Base-by-base conservation (phyloP, 2,329 filamentous ascomycete genomes). In the Penicillium sp. region DNA sequence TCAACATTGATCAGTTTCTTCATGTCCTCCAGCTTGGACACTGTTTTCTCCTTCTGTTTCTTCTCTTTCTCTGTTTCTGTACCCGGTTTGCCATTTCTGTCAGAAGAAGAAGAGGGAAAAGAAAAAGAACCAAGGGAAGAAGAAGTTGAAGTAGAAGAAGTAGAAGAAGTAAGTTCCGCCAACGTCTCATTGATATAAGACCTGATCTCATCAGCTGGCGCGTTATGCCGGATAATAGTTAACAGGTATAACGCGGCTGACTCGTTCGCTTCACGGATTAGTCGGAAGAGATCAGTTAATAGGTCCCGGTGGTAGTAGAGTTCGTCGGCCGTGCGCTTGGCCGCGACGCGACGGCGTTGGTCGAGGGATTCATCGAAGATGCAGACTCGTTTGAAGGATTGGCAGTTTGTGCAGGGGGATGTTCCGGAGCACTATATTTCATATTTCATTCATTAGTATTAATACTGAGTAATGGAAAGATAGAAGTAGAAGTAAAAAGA, bases 291-390 rank as follows among this genome's bases (percentile, higher is more conserved):
- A 40, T 70, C 67, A 29, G 70, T 64, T 1, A 72, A 56, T 44
- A 72, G 61, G 47, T 71, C 65, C 7, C 67, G 70, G 46, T 71
- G 68, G 41, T 72, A 69, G 40, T 60, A 61, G 13, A 73, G 60
- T 52, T 73, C 70, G 41, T 72, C 67, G 2, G 70, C 62, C 3
- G 70, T 72, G 8, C 69, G 61, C 50, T 72, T 74, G 9, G 67
- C 67, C 0, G 66, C 68, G 14, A 72, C 67, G 14, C 71, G 66
- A 3, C 70, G 67, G 10, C 71, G 65, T 8, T 80, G 80, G 47
- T 84, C 78, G 29, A 79, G 75, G 1, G 79, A 80, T 62, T 81
- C 78, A 61, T 86, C 83, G 62, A 84, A 78, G 25, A 84, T 75
- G 3, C 71, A 74, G 30, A 62, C 59, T 27, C 65, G 56, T 18